These are phyloP conservation scores for Fusarium kyushuense DNA, from an alignment of 2,329 filamentous ascomycete genomes.

Conservation along the genomic window DNA sequence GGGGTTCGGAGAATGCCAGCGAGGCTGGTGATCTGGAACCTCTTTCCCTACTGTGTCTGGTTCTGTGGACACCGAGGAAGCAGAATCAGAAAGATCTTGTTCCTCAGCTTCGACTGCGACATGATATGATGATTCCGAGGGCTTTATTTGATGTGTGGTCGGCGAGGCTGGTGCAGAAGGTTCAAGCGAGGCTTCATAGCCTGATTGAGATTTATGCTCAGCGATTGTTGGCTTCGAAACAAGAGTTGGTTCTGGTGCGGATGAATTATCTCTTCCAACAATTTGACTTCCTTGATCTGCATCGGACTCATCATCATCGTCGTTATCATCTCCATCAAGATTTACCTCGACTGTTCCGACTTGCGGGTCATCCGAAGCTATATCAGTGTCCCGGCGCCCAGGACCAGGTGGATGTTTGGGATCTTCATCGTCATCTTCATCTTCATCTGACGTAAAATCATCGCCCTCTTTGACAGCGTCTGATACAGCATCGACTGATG, in stretches of 20 bases:
- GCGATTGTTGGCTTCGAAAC: not conserved
- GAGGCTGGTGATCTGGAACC: not conserved
- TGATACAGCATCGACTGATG: not conserved
- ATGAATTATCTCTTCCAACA: not conserved
- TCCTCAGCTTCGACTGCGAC: not conserved
- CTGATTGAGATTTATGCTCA: constrained; percentile 7
- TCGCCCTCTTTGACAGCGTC: not conserved
- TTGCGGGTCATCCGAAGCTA: not conserved
- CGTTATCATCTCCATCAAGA: not conserved
- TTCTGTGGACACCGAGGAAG: constrained; percentile 6
- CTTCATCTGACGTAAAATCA: constrained; percentile 3
- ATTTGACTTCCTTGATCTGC: not conserved
- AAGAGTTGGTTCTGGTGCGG: constrained; percentile 1
- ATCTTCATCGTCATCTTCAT: not conserved
- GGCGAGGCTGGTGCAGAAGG: not conserved
- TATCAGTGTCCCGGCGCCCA: not conserved
- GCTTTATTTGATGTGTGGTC: not conserved
- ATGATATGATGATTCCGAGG: not conserved
- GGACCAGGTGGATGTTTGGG: constrained; percentile 15
- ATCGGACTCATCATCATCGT: not conserved
- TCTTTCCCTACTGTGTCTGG: not conserved
- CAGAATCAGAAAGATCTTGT: constrained; percentile 3
- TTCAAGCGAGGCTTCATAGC: constrained; percentile 7
- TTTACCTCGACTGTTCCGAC: not conserved
- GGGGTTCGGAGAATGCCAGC: not conserved